Percentiles rank a stretch among this genome's conserved stretches.
These are phyloP conservation scores for Tetratostichococcus sp. DNA, from an alignment of 139 green algal species.

Conservation along the genomic window DNA sequence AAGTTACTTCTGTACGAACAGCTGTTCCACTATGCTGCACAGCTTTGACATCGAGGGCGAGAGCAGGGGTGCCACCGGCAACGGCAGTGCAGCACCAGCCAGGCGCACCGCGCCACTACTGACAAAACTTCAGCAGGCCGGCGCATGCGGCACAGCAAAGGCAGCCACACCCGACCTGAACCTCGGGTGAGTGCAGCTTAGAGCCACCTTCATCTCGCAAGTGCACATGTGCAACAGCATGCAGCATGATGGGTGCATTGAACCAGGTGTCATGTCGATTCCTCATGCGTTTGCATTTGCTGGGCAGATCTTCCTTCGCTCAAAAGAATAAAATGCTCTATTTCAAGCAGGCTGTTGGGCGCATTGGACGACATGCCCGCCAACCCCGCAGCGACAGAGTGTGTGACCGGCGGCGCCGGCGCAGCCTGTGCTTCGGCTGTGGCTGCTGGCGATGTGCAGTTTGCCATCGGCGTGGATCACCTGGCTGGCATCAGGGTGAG, in stretches of 20 bases:
- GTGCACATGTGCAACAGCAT: neutral
- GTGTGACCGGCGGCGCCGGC: constrained; percentile 7
- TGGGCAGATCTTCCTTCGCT: no score
- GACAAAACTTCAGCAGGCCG: neutral
- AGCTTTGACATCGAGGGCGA: neutral
- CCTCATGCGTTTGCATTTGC: no score
- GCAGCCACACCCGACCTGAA: neutral
- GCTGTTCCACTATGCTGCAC: neutral
- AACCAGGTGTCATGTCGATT: no score
- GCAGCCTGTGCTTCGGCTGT: constrained; percentile 6
- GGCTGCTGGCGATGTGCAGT: constrained; percentile 4
- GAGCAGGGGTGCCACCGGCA: neutral
- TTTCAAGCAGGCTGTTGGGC: neutral
- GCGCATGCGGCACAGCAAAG: neutral
- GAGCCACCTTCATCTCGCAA: neutral
- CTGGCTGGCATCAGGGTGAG: constrained; percentile 20
- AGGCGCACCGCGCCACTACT: neutral
- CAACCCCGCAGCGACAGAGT: constrained; percentile 1
- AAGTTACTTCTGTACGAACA: neutral
- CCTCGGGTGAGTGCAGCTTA: neutral
- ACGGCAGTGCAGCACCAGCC: neutral
- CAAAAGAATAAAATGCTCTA: no score
- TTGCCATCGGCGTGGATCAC: constrained; percentile 14
- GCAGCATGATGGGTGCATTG: no score
- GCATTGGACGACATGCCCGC: neutral